Percentiles rank a stretch among this genome's conserved stretches.
Evolutionary conservation across 106 monocot species (phyloP).

Genomic region (Allium fistulosum): DNA sequence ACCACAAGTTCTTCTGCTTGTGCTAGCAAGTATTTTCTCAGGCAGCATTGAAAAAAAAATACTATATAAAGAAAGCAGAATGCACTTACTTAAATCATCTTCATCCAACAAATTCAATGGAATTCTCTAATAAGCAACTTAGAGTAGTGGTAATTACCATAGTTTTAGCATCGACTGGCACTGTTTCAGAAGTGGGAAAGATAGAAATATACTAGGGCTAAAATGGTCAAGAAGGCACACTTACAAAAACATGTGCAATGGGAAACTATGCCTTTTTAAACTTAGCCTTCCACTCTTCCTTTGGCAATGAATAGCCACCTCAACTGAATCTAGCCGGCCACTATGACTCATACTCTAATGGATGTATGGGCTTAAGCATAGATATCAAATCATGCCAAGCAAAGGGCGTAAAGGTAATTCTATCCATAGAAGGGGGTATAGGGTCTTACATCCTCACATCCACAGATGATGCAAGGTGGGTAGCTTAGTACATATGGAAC

Average conservation of each 20-base stretch:
- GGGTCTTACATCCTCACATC: constrained; percentile 12
- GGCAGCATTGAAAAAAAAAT: too few relatives aligned
- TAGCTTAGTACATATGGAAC: not conserved
- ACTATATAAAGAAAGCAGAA: too few relatives aligned
- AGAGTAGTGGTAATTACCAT: too few relatives aligned
- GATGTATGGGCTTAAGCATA: too few relatives aligned
- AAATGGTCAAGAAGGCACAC: constrained; percentile 29
- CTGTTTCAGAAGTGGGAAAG: not conserved
- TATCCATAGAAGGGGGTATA: constrained; percentile 14
- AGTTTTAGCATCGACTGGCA: too few relatives aligned
- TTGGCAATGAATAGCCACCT: not conserved
- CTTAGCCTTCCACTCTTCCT: constrained; percentile 7
- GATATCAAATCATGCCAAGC: too few relatives aligned
- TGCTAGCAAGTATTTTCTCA: too few relatives aligned
- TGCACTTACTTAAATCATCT: too few relatives aligned
- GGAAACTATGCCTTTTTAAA: constrained; percentile 24
- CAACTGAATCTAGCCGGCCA: not conserved
- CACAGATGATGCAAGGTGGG: constrained; percentile 6
- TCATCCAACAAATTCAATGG: too few relatives aligned
- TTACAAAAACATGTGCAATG: constrained; percentile 21
- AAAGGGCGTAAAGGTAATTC: constrained; percentile 12
- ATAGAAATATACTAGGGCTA: constrained; percentile 15
- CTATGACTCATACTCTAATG: too few relatives aligned
- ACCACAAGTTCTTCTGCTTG: too few relatives aligned
- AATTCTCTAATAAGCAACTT: too few relatives aligned